These are phyloP conservation scores for Pezicula neosporulosa DNA, from an alignment of 2,329 filamentous ascomycete genomes.

Conservation along the genomic window DNA sequence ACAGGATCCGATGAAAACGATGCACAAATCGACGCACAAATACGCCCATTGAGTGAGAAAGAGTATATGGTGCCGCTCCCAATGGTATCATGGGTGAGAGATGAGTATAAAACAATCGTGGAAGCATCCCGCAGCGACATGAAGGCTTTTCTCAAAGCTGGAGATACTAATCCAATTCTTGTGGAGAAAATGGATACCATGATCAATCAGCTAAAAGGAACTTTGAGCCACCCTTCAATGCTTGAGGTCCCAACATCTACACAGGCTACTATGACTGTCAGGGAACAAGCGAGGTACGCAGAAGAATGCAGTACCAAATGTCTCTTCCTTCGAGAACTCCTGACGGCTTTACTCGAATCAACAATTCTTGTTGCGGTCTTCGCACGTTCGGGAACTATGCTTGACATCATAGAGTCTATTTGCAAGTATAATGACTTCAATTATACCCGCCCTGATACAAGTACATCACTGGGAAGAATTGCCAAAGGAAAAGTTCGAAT, in stretches of 20 bases:
- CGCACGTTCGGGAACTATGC: background rate
- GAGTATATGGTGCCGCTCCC: background rate
- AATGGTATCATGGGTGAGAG: background rate
- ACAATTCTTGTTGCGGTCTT: background rate
- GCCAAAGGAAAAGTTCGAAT: background rate
- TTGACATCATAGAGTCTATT: background rate
- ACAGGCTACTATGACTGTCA: background rate
- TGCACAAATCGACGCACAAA: background rate
- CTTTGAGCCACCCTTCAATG: background rate
- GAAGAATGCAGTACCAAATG: conserved; percentile 1
- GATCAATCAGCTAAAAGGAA: background rate
- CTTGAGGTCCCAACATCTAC: background rate
- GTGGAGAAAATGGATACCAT: background rate
- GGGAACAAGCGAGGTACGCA: background rate
- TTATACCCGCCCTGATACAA: background rate
- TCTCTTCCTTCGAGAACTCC: background rate
- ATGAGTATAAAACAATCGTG: background rate
- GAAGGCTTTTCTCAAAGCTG: background rate
- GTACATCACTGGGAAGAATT: background rate
- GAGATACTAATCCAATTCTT: background rate
- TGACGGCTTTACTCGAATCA: background rate
- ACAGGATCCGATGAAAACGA: background rate
- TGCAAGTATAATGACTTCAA: background rate
- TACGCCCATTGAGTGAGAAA: background rate
- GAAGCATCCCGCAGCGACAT: background rate